A percentile compares a stretch with the other conserved stretches of the same genome.
phyloP scores from a whole-genome alignment of 352 stramenopile species.

The Globisporangium nunn region DNA sequence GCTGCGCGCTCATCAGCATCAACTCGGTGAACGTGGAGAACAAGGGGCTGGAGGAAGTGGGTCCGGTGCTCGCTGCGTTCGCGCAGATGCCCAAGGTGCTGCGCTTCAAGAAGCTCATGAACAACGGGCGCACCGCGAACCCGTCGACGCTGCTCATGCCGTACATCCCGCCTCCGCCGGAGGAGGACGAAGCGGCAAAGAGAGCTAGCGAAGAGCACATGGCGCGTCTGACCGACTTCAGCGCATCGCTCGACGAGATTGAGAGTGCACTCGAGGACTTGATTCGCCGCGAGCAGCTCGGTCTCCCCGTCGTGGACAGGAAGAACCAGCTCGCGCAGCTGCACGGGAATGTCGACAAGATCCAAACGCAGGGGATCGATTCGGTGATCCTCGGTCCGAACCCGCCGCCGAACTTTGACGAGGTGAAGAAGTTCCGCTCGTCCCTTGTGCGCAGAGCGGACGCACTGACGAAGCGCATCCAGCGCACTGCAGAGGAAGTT shows the following conservation, averaged over 20 bases:
- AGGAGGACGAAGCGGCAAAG: slow-evolving; percentile 28
- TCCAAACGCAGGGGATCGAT: slow-evolving; percentile 76
- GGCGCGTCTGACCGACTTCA: slow-evolving; percentile 36
- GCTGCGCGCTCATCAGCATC: slow-evolving; percentile 70
- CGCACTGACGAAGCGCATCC: slow-evolving; percentile 54
- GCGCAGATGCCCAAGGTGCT: slow-evolving; percentile 50
- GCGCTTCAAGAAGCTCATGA: slow-evolving; percentile 86
- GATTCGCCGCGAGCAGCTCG: slow-evolving; percentile 35
- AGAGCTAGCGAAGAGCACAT: slow-evolving; percentile 27
- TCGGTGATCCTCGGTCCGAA: slow-evolving; percentile 69
- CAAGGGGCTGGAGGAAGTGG: slow-evolving; percentile 61
- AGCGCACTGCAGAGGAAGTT: slow-evolving; percentile 29
- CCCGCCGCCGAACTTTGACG: slow-evolving; percentile 56
- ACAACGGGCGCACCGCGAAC: slow-evolving; percentile 58
- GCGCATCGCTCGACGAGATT: slow-evolving; percentile 32
- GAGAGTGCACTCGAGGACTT: slow-evolving; percentile 48
- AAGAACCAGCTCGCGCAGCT: slow-evolving; percentile 70
- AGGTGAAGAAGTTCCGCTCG: slow-evolving; percentile 63
- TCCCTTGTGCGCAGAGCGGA: slow-evolving; percentile 59
- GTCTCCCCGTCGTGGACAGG: slow-evolving; percentile 29
- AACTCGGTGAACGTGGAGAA: slow-evolving; percentile 75
- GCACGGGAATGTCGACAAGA: slow-evolving; percentile 66
- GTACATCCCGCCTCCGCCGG: slow-evolving; percentile 51
- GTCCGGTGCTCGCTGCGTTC: slow-evolving; percentile 56
- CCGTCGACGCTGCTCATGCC: slow-evolving; percentile 60